Conservation (phyloP, 352 stramenopile genomes). For the Phytophthora uliginosa region DNA sequence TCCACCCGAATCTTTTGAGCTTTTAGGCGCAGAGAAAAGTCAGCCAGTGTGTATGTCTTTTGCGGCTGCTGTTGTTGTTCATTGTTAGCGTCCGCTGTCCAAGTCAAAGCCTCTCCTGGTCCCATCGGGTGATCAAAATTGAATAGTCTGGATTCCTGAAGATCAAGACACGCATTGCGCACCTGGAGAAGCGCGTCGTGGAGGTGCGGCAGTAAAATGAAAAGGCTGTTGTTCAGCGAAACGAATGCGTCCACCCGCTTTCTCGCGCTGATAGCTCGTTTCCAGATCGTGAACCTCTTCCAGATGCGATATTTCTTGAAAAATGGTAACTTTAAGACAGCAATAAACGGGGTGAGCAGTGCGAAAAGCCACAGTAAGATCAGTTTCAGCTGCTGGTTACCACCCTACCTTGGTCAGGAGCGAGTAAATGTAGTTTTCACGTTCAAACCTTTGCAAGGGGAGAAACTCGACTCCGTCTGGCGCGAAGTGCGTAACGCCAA, state of each 20-base stretch:
- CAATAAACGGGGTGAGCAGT: conserved; percentile 5
- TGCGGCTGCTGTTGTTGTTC: conserved; percentile 19
- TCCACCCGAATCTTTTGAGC: conserved; percentile 76
- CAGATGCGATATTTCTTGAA: conserved; percentile 92
- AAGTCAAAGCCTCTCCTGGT: neutral
- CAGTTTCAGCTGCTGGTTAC: neutral
- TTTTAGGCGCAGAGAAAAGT: conserved; percentile 85
- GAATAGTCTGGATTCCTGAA: conserved; percentile 49
- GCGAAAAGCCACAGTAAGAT: neutral
- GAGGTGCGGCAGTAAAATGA: conserved; percentile 89
- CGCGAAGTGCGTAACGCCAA: conserved; percentile 92
- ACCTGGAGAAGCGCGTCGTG: conserved; percentile 86
- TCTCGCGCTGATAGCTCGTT: conserved; percentile 65
- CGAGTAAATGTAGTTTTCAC: conserved; percentile 93
- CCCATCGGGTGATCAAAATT: conserved; percentile 36
- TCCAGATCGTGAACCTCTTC: conserved; percentile 94
- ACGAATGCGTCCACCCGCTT: conserved; percentile 50
- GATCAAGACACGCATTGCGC: conserved; percentile 62
- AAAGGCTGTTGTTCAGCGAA: conserved; percentile 84
- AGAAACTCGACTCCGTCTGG: conserved; percentile 89
- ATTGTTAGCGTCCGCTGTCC: neutral
- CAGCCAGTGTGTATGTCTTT: conserved; percentile 81
- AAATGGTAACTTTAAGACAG: conserved; percentile 73
- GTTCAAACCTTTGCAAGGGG: conserved; percentile 90
- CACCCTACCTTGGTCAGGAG: conserved; percentile 71